Conservation (phyloP, 164 flowering plant genomes). For the Berberis thunbergii region DNA sequence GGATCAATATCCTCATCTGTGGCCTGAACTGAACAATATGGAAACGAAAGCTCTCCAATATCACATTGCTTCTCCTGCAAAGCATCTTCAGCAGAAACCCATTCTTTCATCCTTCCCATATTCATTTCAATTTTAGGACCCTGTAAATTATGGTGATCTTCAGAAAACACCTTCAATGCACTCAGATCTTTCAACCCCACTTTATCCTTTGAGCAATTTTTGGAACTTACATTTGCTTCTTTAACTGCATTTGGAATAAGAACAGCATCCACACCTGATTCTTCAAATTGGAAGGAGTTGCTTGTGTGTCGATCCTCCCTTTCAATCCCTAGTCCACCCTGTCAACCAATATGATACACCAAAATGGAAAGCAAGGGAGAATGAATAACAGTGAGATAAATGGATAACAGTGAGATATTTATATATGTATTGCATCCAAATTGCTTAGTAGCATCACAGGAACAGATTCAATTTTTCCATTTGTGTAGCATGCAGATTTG, state of each 20-base stretch:
- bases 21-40: slow-evolving; percentile 21
- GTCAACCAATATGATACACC: slow-evolving; percentile 13
- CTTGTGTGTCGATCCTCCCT: slow-evolving; percentile 8
- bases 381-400: not conserved
- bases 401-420: no score
- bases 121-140: slow-evolving; percentile 7
- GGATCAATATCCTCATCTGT: slow-evolving; percentile 16
- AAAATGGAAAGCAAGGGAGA: not conserved
- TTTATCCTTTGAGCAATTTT: slow-evolving; percentile 19
- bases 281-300: slow-evolving; percentile 5
- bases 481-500: no score
- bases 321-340: slow-evolving; percentile 22
- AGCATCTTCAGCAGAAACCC: slow-evolving; percentile 13
- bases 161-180: slow-evolving; percentile 6
- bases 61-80: slow-evolving; percentile 15
- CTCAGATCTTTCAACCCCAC: slow-evolving; percentile 8
- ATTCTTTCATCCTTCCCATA: slow-evolving; percentile 12
- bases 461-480: no score
- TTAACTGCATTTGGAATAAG: slow-evolving; percentile 16
- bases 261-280: slow-evolving; percentile 8
- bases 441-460: no score
- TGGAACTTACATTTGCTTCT: slow-evolving; percentile 15
- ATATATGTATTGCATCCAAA: no score
- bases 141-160: slow-evolving; percentile 10
- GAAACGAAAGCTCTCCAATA: slow-evolving; percentile 9